Percentiles rank a stretch among this genome's conserved stretches.
Conservation (phyloP, 1,284 basidiomycete species). For the Abortiporus biennis region DNA sequence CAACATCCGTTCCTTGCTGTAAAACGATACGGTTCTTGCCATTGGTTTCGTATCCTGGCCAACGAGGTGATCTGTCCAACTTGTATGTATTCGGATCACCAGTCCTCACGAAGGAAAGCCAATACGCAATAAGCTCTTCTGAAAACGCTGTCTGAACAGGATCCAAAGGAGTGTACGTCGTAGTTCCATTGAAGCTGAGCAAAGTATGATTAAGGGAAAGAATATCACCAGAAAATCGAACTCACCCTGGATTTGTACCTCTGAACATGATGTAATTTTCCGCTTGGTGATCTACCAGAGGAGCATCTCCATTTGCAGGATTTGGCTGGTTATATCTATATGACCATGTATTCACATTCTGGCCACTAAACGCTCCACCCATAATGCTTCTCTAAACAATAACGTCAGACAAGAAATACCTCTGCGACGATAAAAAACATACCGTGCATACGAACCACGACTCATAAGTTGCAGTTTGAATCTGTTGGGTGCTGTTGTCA, state of each 20-base stretch:
- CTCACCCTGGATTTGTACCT: conserved; percentile 52
- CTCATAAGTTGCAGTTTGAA: conserved; percentile 42
- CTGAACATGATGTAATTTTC: conserved; percentile 63
- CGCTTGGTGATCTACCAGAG: conserved; percentile 39
- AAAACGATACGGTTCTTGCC: conserved; percentile 34
- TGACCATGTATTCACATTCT: conserved; percentile 29
- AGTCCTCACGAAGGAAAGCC: conserved; percentile 51
- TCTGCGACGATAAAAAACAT: conserved; percentile 22
- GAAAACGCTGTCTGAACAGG: conserved; percentile 40
- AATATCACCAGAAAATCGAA: neutral
- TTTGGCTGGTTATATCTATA: conserved; percentile 56
- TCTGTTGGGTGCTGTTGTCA: conserved; percentile 30
- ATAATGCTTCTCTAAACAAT: conserved; percentile 29
- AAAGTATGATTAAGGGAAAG: neutral
- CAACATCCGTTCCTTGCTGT: conserved; percentile 31
- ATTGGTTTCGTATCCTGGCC: conserved; percentile 24
- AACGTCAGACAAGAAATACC: neutral
- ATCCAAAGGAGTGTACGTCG: conserved; percentile 32
- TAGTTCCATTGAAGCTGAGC: conserved; percentile 39
- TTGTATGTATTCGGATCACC: conserved; percentile 46
- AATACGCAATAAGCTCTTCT: conserved; percentile 50
- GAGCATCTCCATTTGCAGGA: conserved; percentile 28
- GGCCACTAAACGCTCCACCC: conserved; percentile 29
- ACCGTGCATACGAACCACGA: conserved; percentile 43
- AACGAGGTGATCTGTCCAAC: conserved; percentile 38